Conservation (phyloP, 805 yeast genomes). For the Vanderwaltozyma polyspora region DNA sequence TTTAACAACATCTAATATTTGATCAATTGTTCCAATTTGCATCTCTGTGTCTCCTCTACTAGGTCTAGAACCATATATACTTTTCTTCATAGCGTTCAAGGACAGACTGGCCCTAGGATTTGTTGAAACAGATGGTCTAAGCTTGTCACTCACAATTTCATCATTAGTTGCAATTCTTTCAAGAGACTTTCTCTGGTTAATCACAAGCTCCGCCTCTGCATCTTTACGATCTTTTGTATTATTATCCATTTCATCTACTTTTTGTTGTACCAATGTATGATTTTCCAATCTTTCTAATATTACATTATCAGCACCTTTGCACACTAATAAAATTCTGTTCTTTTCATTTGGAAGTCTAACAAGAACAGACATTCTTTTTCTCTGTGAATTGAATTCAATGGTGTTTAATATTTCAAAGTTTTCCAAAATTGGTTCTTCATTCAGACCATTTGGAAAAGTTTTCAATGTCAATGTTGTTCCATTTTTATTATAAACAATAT, state of each 20-base stretch:
- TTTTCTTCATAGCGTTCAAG: slow-evolving; percentile 21
- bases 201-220: slow-evolving; percentile 64
- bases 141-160: slow-evolving; percentile 20
- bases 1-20: slow-evolving; percentile 32
- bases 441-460: slow-evolving; percentile 77
- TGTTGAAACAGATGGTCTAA: slow-evolving; percentile 24
- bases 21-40: slow-evolving; percentile 38
- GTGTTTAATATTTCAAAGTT: slow-evolving; percentile 64
- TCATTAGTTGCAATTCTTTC: slow-evolving; percentile 23
- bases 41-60: slow-evolving; percentile 16
- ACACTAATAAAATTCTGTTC: slow-evolving; percentile 58
- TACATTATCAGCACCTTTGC: slow-evolving; percentile 94
- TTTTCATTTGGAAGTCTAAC: slow-evolving; percentile 56
- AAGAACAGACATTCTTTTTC: slow-evolving; percentile 92
- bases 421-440: slow-evolving; percentile 49
- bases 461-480: slow-evolving; percentile 52
- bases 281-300: slow-evolving; percentile 64
- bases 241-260: slow-evolving; percentile 50
- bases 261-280: slow-evolving; percentile 46
- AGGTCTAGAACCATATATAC: slow-evolving; percentile 12
- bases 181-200: slow-evolving; percentile 44
- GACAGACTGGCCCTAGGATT: slow-evolving; percentile 21
- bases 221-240: slow-evolving; percentile 53
- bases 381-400: slow-evolving; percentile 73
- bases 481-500: slow-evolving; percentile 61